Base-by-base conservation (phyloP, 176 grass and related monocot species). In the Cenchrus americanus region DNA sequence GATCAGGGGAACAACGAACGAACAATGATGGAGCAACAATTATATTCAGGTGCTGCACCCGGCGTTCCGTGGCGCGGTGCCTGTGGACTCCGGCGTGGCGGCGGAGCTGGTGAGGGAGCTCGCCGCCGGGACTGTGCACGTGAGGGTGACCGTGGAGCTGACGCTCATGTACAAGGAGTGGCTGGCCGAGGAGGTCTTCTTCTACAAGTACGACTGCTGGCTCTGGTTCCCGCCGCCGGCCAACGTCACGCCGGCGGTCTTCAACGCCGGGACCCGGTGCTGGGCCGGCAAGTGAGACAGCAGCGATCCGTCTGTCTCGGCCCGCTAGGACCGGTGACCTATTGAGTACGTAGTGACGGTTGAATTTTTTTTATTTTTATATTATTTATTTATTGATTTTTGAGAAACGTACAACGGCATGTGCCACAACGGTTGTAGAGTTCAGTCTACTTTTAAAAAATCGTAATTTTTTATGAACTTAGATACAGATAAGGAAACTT, bases 191-290 rank as follows among this genome's bases (percentile, higher is more conserved):
- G 24, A 62, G 15, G 24, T 83, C 55, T 49, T 51, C 57, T 83
- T 83, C 81, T 73, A 83, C 81, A 51, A 73, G 43, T 74, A 62
- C 26, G 69, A 83, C 44, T 83, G 81, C 27, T 83, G 81, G 81
- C 57, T 73, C 18, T 83, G 57, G 57, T 83, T 83, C 57, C 17
- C 69, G 12, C 69, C 81, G 7, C 58, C 81, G 19, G 15, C 14
- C 43, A 83, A 83, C 69, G 19, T 4, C 69, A 74, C 81, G 17
- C 40, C 80, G 0, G 40, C 53, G 4, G 22, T 82, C 68, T 71
- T 71, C 68, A n/a, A 11, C 42, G 43, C 68, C 10, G 68, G 42
- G 5, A 14, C 68, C 43, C 68, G 48, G 5, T 71, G 68, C n/a
- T 71, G 68, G 68, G 21, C 68, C 41, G 27, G 27, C 27, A 30